Conservation (phyloP, 164 flowering plant species). For the Aristolochia fimbriata region DNA sequence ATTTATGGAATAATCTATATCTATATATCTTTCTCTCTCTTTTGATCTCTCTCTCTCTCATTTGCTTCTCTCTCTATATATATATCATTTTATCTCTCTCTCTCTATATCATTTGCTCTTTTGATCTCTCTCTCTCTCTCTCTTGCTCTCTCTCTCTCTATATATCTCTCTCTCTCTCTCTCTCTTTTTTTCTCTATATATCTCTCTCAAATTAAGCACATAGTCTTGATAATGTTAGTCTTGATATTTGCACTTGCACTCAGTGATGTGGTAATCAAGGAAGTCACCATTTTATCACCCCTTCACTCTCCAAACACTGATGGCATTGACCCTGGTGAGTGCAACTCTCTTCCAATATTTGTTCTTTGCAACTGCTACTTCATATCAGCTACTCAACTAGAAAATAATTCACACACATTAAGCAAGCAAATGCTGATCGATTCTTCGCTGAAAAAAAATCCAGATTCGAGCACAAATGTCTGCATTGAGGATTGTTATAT, state of each 20-base stretch:
- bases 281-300: slow-evolving; percentile 90
- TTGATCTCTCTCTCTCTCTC: background rate
- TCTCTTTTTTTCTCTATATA: no score
- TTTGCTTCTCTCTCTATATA: background rate
- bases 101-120: background rate
- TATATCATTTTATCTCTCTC: no score
- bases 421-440: background rate
- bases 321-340: slow-evolving; percentile 90
- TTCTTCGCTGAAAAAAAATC: no score
- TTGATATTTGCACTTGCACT: background rate
- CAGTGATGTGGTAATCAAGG: slow-evolving; percentile 84
- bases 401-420: background rate
- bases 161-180: background rate
- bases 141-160: background rate
- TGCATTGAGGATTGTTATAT: slow-evolving; percentile 94
- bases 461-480: slow-evolving; percentile 80
- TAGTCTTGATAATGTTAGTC: background rate
- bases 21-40: background rate
- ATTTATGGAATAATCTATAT: no score
- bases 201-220: background rate
- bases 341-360: background rate
- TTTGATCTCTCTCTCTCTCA: no score
- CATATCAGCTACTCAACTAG: no score
- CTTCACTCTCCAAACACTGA: slow-evolving; percentile 93
- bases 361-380: no score